Evolutionary conservation across 768 basidiomycete genomes (phyloP), one percentile per base, ranked within the genome.

Genomic region (Pholiota molesta): DNA sequence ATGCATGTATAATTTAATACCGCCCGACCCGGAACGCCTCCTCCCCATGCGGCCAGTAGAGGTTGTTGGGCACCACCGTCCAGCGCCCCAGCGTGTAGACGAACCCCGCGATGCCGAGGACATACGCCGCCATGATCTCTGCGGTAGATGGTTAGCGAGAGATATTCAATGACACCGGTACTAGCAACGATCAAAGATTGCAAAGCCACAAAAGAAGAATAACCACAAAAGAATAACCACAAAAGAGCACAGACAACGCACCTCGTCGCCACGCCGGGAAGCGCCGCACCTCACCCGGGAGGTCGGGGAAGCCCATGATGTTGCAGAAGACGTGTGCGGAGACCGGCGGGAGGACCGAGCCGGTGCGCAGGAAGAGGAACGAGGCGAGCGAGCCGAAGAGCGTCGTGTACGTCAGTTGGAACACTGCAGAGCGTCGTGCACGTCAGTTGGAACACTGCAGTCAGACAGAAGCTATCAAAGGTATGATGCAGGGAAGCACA

Each of bases 251-350:
- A 37, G 9, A 9, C 7, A 10, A 75, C 86, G 66, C 59, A 90
- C 90, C 68, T 66, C 68, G 75, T 72, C 81, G 86, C 62, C 78
- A 77, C 23, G 75, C 69, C 0, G 87, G 87, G 66, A 83, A 86
- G 58, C 75, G 72, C 42, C 68, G 66, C 37, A 92, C 68, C 61
- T 95, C 93, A 31, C 77, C 74, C 0, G 65, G 69, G 26, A 90
- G 81, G 56, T 87, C 81, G 2, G 97, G 97, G 29, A 98, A 68
- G 0, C 96, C 96, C 93, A 98, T 96, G 54, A 91, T 73, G 71
- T 99, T 99, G 80, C 97, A 99, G 71, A 95, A 97, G 0, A 91
- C 76, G 71, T 99, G 97, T 0, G 94, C 87, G 9, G 83, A 74
- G 58, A 95, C 81, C 2, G 95, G 80, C 1, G 95, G 90, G 31